These are phyloP conservation scores for Rutstroemia sp. DNA, from an alignment of 2,329 filamentous ascomycete species.

Conservation along the genomic window DNA sequence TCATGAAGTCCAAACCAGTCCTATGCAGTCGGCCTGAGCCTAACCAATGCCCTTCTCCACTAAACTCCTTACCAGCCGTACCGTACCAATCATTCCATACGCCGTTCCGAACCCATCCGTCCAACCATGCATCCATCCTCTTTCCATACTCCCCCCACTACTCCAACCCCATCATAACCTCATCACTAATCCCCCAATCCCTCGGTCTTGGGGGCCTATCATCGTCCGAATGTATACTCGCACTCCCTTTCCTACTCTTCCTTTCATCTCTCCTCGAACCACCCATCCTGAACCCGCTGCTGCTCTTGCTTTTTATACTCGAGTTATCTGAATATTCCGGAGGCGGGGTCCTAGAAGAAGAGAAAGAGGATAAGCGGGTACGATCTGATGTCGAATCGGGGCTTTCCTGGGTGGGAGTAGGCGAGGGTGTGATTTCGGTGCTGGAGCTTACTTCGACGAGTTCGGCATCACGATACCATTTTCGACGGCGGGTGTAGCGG, in stretches of 20 bases:
- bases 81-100: neutral
- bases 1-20: no score
- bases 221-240: constrained; percentile 27
- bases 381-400: constrained; percentile 1
- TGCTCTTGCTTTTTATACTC: constrained; percentile 14
- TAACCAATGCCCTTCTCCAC: no score
- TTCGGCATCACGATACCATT: constrained; percentile 96
- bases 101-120: neutral
- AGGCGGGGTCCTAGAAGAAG: constrained; percentile 9
- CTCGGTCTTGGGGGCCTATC: constrained; percentile 46
- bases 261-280: constrained; percentile 18
- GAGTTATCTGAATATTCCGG: constrained; percentile 14
- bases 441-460: constrained; percentile 63
- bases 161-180: constrained; percentile 76
- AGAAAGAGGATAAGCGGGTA: constrained; percentile 3
- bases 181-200: constrained; percentile 76
- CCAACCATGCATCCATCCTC: neutral
- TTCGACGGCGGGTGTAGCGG: constrained; percentile 83
- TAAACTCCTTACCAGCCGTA: neutral
- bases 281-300: constrained; percentile 15
- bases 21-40: no score
- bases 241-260: constrained; percentile 13
- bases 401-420: constrained; percentile 29
- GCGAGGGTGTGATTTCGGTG: constrained; percentile 38
- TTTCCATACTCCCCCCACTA: constrained; percentile 29